Evolutionary conservation across 169 alveolate genomes (phyloP).

Genomic region (Plasmodium yoelii): DNA sequence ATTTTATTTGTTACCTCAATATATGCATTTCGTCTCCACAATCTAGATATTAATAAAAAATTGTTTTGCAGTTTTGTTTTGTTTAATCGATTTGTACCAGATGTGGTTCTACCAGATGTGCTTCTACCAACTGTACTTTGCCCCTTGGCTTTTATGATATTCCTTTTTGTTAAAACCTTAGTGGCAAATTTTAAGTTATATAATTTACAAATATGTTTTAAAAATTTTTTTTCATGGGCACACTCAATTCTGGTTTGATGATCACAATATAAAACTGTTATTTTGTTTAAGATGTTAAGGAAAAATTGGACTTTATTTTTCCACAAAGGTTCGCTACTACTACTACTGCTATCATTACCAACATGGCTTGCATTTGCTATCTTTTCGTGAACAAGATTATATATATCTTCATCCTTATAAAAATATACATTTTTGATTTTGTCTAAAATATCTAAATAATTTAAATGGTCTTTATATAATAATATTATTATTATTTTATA

Average conservation of each 20-base stretch:
- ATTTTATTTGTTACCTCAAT: constrained; percentile 8
- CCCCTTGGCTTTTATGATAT: not conserved
- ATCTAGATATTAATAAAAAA: constrained; percentile 36
- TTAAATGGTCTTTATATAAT: constrained; percentile 2
- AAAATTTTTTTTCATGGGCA: constrained; percentile 20
- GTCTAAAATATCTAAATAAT: not conserved
- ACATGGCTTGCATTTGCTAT: not conserved
- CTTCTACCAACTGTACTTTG: too few species aligned
- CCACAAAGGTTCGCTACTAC: too few species aligned
- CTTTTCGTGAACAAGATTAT: not conserved
- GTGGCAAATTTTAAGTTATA: constrained; percentile 18
- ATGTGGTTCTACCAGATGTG: not conserved
- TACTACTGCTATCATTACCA: not conserved
- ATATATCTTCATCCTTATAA: constrained; percentile 31
- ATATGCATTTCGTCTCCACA: constrained; percentile 48
- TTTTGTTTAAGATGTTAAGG: constrained; percentile 18
- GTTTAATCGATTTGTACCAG: not conserved
- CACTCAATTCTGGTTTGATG: constrained; percentile 54
- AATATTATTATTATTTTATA: constrained; percentile 40
- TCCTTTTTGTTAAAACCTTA: constrained; percentile 10
- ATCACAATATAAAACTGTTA: constrained; percentile 48
- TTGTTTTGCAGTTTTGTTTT: not conserved
- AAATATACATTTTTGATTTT: constrained; percentile 24
- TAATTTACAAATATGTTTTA: constrained; percentile 32
- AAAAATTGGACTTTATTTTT: constrained; percentile 2